Percentiles rank a stretch among this genome's conserved stretches.
Evolutionary conservation across 805 yeast species (phyloP).

Genomic region (Priceomyces castillae): DNA sequence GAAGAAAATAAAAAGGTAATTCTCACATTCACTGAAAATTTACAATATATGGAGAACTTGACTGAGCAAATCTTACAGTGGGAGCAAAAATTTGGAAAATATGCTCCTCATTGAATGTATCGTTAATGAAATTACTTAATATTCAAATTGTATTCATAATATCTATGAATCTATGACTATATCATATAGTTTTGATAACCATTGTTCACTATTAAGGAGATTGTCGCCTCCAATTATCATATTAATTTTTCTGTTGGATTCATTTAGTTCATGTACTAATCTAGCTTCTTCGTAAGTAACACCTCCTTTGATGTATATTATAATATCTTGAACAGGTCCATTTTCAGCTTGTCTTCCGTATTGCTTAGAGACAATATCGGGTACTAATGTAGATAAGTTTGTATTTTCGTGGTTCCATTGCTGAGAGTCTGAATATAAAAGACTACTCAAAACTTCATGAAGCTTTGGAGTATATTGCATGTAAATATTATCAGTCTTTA

Average conservation of each 20-base stretch:
- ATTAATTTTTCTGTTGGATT: slow-evolving; percentile 54
- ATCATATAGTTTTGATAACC: slow-evolving; percentile 35
- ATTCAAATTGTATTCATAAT: background rate
- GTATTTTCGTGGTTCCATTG: slow-evolving; percentile 9
- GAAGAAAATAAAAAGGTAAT: slow-evolving; percentile 30
- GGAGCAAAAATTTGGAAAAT: slow-evolving; percentile 71
- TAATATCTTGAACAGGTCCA: slow-evolving; percentile 58
- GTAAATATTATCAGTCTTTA: slow-evolving; percentile 62
- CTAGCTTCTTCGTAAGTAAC: slow-evolving; percentile 91
- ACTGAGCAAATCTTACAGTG: slow-evolving; percentile 70
- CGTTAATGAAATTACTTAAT: background rate
- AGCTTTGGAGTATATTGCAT: slow-evolving; percentile 89
- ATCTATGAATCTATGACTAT: slow-evolving; percentile 19
- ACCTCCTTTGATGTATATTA: slow-evolving; percentile 80
- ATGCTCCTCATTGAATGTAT: slow-evolving; percentile 32
- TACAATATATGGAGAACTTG: slow-evolving; percentile 65
- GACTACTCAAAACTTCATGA: slow-evolving; percentile 34
- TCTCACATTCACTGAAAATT: slow-evolving; percentile 55
- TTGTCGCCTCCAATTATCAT: slow-evolving; percentile 73
- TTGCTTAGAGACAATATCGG: slow-evolving; percentile 31
- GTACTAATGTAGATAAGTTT: slow-evolving; percentile 37
- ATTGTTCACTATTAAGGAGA: slow-evolving; percentile 32
- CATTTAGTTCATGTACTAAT: slow-evolving; percentile 68
- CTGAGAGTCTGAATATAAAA: slow-evolving; percentile 13
- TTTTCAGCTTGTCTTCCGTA: slow-evolving; percentile 19